Evolutionary conservation across 1,139 yeast genomes (phyloP), one percentile per base, ranked within the genome.

Genomic region (Candida anutae): DNA sequence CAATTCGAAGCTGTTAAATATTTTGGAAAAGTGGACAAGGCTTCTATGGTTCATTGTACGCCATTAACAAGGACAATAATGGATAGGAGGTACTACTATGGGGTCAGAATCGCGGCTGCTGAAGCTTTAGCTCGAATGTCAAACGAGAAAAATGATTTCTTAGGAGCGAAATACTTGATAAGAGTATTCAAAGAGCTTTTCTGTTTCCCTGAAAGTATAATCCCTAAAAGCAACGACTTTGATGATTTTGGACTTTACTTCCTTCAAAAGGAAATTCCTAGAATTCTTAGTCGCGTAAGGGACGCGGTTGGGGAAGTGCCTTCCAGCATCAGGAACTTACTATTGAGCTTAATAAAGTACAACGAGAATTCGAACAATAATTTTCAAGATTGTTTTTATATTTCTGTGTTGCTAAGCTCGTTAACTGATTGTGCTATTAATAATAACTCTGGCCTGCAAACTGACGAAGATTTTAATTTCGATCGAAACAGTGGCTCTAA

Each of bases 51-150:
- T 4, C 83, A 87, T 47, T 85, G 95, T 6, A 78, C 95, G 0
- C 71, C 83, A 15, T 58, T 93, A 23, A 62, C 85, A 3, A 63
- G 96, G 34, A 88, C 97, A 0, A 53, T 85, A 8, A 68, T 88
- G 75, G 99, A 93, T 48, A 52, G 67, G 9, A 61, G 96, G 26
- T 93, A 93, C 50, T 90, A 76, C 45, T 87, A 84, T 52, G 97
- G 97, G 3, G 76, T 93, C 1, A 62, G 99, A 35, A 67, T 77
- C 11, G 94, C 85, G 32, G 97, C 98, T 1, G 94, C 95, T 0
- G 54, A 59, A 30, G 94, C 94, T 0, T 61, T 90, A 26, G 80
- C 88, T 0, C 65, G 58, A 15, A 68, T 77, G 34, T 81, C 95
- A 0, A 71, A 65, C 10, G 70, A 69, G 16, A 77, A 73, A 6